Evolutionary conservation across 306 rosid species (phyloP), one percentile per base, ranked within the genome.

Genomic region (Glycine tomentella): DNA sequence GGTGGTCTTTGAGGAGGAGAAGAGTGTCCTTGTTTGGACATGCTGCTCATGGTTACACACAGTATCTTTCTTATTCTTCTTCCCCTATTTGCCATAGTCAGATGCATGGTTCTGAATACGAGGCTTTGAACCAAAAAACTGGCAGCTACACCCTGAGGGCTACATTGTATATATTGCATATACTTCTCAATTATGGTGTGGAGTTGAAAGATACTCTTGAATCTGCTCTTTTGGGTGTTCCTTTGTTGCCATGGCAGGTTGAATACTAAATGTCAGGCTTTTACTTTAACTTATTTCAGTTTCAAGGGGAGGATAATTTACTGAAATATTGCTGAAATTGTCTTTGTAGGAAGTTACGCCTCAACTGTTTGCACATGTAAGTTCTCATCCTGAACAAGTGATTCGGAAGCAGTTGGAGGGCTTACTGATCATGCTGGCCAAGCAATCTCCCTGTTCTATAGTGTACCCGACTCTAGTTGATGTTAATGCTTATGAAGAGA

Each of bases 241-340:
- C 98, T 80, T 83, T 94, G 88, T 86, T 89, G 87, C 97, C 98
- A 63, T 94, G 97, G 98, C 97, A 94, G 98, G 98, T 94, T 72
- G 83, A 80, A 68, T 61, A 67, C 72, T 75, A 16, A 81, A 84
- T 73, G 20, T 1, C 20, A 20, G 53, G 65, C 69, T 74, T 77
- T 58, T 72, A 56, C 57, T 67, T 77, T 31, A 44, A 50, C 10
- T 73, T 71, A 45, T 80, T 53, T 72, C 68, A 59, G 75, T 82
- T 77, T 79, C 12, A 67, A 53, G 9, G 15, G n/a, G 25, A 52
- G 68, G 53, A 83, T 31, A 13, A 56, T 50, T 84, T 62, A 14
- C 51, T 83, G 76, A 67, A 55, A 69, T 57, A 77, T 83, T 76
- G 57, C 44, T 34, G 65, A 25, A 75, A 68, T 76, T 75, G 83